Conservation (phyloP, 1,139 yeast genomes). For the Candida sojae region DNA sequence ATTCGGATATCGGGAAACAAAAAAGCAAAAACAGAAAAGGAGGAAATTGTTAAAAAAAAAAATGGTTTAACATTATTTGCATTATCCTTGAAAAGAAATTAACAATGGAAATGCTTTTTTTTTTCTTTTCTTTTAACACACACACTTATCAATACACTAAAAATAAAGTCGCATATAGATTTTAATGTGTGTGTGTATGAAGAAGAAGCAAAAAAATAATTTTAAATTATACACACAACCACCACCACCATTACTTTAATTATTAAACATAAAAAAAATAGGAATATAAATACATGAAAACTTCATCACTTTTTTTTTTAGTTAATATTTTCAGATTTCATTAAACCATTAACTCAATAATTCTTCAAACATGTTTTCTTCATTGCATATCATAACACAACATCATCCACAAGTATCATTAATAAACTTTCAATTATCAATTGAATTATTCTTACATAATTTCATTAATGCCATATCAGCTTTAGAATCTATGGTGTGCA, state of each 20-base stretch:
- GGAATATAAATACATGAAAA: not conserved
- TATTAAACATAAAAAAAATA: not conserved
- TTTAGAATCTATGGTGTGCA: slow-evolving; percentile 3
- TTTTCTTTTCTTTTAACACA: too few species aligned
- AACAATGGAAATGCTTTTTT: not conserved
- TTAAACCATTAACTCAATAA: not conserved
- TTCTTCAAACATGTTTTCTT: not conserved
- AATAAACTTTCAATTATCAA: not conserved
- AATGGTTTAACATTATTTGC: too few species aligned
- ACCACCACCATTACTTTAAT: too few species aligned
- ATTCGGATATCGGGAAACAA: too few species aligned
- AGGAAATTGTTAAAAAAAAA: too few species aligned
- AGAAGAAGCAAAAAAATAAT: too few species aligned
- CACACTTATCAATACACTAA: not conserved
- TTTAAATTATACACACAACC: too few species aligned
- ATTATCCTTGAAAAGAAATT: not conserved
- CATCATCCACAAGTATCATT: not conserved
- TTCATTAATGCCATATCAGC: slow-evolving; percentile 1
- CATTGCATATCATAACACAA: slow-evolving; percentile 2
- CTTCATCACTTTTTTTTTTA: not conserved
- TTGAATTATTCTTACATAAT: slow-evolving; percentile 2
- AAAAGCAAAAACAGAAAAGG: too few species aligned
- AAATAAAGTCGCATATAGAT: too few species aligned
- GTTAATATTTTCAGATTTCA: not conserved
- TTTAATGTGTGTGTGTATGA: too few species aligned